Base-by-base conservation (phyloP, 352 stramenopile genomes). In the Globisporangium irregulare region DNA sequence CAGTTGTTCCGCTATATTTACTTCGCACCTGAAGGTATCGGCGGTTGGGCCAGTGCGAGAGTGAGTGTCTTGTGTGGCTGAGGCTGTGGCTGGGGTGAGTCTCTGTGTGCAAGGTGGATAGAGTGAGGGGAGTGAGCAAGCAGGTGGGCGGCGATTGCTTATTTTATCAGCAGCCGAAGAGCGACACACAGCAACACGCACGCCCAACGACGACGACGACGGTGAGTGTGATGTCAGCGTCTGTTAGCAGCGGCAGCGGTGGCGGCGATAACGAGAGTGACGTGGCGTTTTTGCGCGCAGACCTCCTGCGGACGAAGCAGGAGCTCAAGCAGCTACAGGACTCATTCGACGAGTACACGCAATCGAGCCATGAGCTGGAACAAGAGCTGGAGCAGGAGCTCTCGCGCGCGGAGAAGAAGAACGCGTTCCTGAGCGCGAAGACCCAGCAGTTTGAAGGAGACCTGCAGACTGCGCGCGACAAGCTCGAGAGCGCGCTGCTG, bases 361-460 rank as follows among this genome's bases (percentile, higher is more conserved):
- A 90, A 75, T 93, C 86, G 59, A 93, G 86, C 59, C 82, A 91
- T 48, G 86, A 93, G 73, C 75, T 93, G 25, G 86, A 93, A 66
- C 74, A 81, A 51, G 86, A 93, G 66, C 73, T 93, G 6, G 86
- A 93, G 73, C 80, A 91, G 63, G 86, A 93, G 65, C 76, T 93
- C 32, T 75, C 75, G 61, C 83, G 86, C 50, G 70, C 85, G 56
- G 86, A 93, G 73, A 79, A 76, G 69, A 74, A 75, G 36, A 84
- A 81, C 34, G 55, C 64, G 3, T 73, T 86, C 32, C 66, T 93
- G 12, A 58, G 69, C 7, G 70, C 48, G n/a, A 81, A 82, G 46
- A 79, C 75, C 15, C 76, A 88, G 68, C 74, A 80, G 62, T 67
- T 90, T 8, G 84, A 93, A 67, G 55, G 59, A 5, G 84, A 93